phyloP scores from a whole-genome alignment of 2,329 filamentous ascomycete genomes.

The Boeremia exigua region DNA sequence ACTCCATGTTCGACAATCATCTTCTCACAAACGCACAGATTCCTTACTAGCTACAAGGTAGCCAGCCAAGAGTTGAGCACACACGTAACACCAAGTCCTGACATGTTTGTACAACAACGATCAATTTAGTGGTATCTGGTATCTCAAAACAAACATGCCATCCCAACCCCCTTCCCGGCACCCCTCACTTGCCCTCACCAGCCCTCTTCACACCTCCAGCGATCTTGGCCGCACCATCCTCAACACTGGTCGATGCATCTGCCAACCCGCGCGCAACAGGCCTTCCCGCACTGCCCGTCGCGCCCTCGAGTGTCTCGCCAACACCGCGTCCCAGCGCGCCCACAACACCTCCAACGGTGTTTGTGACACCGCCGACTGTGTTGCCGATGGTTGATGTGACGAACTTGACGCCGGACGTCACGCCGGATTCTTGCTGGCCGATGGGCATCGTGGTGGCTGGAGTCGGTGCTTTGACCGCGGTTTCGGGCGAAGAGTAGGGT shows the following conservation, averaged over 20 bases:
- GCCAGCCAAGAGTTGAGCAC: not conserved
- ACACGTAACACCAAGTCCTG: not conserved
- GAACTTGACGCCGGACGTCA: conserved; percentile 60
- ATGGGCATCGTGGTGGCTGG: conserved; percentile 39
- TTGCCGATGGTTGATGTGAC: conserved; percentile 64
- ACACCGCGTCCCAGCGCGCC: conserved; percentile 54
- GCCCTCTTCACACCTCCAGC: conserved; percentile 56
- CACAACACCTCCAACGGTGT: conserved; percentile 61
- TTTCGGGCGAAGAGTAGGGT: not conserved
- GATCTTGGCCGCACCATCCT: conserved; percentile 51
- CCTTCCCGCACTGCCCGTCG: conserved; percentile 52
- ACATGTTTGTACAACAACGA: not conserved
- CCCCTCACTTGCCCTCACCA: conserved; percentile 53
- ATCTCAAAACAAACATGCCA: not conserved
- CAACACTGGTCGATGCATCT: conserved; percentile 53
- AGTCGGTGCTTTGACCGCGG: conserved; percentile 1
- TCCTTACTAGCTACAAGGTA: not conserved
- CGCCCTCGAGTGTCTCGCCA: conserved; percentile 55
- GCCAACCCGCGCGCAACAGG: conserved; percentile 52
- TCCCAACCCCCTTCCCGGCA: not conserved
- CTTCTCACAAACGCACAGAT: too few species aligned
- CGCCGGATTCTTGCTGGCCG: conserved; percentile 51
- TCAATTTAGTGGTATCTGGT: conserved; percentile 3
- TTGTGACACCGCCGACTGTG: conserved; percentile 59
- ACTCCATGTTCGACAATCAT: too few species aligned